phyloP scores from a whole-genome alignment of 257 asterid genomes.

The Striga asiatica region DNA sequence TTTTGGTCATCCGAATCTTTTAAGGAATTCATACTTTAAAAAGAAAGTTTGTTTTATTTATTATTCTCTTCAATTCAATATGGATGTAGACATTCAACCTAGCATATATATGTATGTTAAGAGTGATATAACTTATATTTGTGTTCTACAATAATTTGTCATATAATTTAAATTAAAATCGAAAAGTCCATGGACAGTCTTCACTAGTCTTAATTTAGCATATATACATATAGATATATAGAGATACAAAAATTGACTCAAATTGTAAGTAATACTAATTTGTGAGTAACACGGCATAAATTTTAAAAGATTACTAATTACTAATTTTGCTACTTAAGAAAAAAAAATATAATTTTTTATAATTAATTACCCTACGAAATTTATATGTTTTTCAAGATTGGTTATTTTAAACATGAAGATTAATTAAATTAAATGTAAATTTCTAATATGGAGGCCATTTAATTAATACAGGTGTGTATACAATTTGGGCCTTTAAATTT shows the following conservation, averaged over 20 bases:
- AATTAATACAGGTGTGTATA: slow-evolving; percentile 18
- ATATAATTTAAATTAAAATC: neutral
- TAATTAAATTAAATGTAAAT: slow-evolving; percentile 17
- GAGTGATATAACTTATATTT: neutral
- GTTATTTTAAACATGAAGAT: slow-evolving; percentile 7
- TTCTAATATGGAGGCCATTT: slow-evolving; percentile 31
- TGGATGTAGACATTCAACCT: slow-evolving; percentile 42
- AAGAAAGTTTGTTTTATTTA: neutral
- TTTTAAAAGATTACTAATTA: neutral
- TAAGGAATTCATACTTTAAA: slow-evolving; percentile 19
- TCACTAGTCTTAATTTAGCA: neutral
- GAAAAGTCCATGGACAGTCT: slow-evolving; percentile 6
- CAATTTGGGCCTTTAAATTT: slow-evolving; percentile 10
- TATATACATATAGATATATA: neutral
- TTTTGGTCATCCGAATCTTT: slow-evolving; percentile 30
- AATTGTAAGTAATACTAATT: neutral
- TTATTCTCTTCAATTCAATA: neutral
- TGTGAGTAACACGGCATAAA: too few relatives aligned
- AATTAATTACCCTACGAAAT: neutral
- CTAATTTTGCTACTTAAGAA: too few relatives aligned
- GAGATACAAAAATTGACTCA: too few relatives aligned
- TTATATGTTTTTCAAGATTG: slow-evolving; percentile 1
- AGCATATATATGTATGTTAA: slow-evolving; percentile 9
- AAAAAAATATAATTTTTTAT: too few relatives aligned
- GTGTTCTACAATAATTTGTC: neutral